Evolutionary conservation across 176 grass and related monocot genomes (phyloP), one percentile per base, ranked within the genome.

Genomic region (Elymus sibiricus): DNA sequence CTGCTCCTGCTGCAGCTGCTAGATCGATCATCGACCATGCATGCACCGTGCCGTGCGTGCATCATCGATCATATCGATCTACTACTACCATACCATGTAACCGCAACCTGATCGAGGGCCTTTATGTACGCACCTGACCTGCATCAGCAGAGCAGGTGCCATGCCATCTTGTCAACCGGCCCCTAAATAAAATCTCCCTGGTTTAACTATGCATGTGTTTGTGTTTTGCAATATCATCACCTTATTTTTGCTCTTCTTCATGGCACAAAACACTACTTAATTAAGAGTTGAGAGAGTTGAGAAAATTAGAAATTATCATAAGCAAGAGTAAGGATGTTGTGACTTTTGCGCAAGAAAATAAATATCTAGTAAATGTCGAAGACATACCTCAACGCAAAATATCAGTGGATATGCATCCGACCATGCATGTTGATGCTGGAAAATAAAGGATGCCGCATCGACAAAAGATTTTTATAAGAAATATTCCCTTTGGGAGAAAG

Each of bases 1-100:
- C 83, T 94, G 92, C 77, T 16, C 38, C 46, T 86, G 85, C 74
- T 91, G 86, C 77, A 77, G 49, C 56, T 86, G 86, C 35, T 83
- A 83, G 68, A 31, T 43, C 51, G 6, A 27, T 24, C 19, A 9
- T 56, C 17, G 16, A 64, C 19, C n/a, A 7, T 58, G 8, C 22
- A 19, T 39, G 49, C 22, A 16, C 32, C 62, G 12, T 39, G 42
- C 31, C 61, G 11, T 24, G 43, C 24, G 9, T 53, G 19, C 70
- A 26, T 15, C n/a, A 11, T 53, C 17, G 6, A 25, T 61, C 62
- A 10, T 70, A 51, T 22, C 35, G 51, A 24, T 26, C 15, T 27
- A 58, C 66, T 17, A 58, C 14, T 56, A 56, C 7, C 47, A 21
- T 56, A 56, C 19, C 47, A 70, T 13, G 80, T 53, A 56, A 39